phyloP scores from a whole-genome alignment of 2,329 filamentous ascomycete species.

The Monosporascus sp. region DNA sequence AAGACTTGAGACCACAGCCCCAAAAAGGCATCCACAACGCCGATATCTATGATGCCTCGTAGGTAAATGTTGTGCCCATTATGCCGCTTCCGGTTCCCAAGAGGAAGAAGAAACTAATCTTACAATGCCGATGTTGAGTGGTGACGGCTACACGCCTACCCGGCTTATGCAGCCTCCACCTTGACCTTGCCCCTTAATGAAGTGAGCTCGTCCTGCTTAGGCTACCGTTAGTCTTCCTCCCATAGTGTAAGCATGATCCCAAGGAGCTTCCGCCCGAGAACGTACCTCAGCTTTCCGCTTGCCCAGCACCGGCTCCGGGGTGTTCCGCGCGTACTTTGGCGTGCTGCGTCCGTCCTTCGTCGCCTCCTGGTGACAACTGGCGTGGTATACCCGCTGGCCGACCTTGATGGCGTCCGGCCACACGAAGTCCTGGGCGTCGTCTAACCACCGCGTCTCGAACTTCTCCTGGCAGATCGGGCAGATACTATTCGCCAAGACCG shows the following conservation, averaged over 20 bases:
- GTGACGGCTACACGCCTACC: not conserved
- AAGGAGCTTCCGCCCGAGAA: constrained; percentile 5
- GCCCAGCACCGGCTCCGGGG: constrained; percentile 62
- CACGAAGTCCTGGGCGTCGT: constrained; percentile 92
- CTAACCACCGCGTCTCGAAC: constrained; percentile 88
- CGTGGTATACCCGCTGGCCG: constrained; percentile 79
- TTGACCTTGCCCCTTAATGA: constrained; percentile 25
- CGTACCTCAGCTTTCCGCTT: constrained; percentile 71
- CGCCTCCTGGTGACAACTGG: constrained; percentile 81
- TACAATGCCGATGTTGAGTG: not conserved
- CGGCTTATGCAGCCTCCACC: constrained; percentile 18
- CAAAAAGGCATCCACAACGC: too few species aligned
- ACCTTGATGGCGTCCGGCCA: constrained; percentile 86
- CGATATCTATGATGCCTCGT: too few species aligned
- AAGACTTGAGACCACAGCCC: too few species aligned
- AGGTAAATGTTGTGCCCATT: too few species aligned
- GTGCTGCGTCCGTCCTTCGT: constrained; percentile 56
- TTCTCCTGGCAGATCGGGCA: constrained; percentile 96
- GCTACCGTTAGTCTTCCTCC: constrained; percentile 14
- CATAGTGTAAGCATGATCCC: not conserved
- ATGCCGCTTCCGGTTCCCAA: too few species aligned
- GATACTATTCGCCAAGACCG: constrained; percentile 65
- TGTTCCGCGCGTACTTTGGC: constrained; percentile 37
- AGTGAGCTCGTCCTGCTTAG: constrained; percentile 28
- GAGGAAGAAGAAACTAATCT: not conserved